phyloP scores from a whole-genome alignment of 1,284 basidiomycete species.

The Xanthoconium separans region DNA sequence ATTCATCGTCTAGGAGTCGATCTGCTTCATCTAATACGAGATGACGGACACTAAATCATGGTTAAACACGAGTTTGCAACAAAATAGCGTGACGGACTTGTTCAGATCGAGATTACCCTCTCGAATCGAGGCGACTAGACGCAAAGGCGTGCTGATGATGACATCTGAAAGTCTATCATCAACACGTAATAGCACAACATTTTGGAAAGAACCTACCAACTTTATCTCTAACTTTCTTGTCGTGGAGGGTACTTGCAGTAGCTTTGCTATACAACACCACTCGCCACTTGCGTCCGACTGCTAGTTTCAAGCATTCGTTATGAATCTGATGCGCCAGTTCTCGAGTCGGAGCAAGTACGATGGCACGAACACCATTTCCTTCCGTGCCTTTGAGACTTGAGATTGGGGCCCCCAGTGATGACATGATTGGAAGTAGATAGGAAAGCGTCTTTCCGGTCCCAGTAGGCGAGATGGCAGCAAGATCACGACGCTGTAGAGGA shows the following conservation, averaged over 20 bases:
- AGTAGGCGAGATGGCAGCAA: constrained; percentile 91
- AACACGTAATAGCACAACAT: background rate
- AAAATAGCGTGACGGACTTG: constrained; percentile 52
- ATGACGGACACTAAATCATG: constrained; percentile 65
- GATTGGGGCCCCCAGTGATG: constrained; percentile 62
- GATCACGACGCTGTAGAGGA: constrained; percentile 60
- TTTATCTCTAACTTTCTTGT: constrained; percentile 69
- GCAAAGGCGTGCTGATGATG: constrained; percentile 79
- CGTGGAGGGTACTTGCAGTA: constrained; percentile 69
- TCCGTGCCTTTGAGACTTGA: constrained; percentile 46
- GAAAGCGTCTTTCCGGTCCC: constrained; percentile 94
- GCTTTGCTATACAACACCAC: constrained; percentile 85
- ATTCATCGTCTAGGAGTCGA: constrained; percentile 86
- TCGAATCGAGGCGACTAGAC: constrained; percentile 74
- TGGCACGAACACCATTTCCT: constrained; percentile 67
- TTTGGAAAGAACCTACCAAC: constrained; percentile 52
- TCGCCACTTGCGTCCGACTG: constrained; percentile 82
- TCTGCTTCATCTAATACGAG: constrained; percentile 91
- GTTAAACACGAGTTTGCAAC: constrained; percentile 1
- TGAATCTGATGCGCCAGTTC: constrained; percentile 97
- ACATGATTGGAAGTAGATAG: constrained; percentile 82
- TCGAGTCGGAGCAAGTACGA: constrained; percentile 90
- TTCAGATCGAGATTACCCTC: constrained; percentile 64
- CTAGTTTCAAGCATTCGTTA: constrained; percentile 86
- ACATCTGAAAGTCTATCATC: constrained; percentile 52